Conservation (phyloP, 75 land plant species). For the Gnetum montanum region DNA sequence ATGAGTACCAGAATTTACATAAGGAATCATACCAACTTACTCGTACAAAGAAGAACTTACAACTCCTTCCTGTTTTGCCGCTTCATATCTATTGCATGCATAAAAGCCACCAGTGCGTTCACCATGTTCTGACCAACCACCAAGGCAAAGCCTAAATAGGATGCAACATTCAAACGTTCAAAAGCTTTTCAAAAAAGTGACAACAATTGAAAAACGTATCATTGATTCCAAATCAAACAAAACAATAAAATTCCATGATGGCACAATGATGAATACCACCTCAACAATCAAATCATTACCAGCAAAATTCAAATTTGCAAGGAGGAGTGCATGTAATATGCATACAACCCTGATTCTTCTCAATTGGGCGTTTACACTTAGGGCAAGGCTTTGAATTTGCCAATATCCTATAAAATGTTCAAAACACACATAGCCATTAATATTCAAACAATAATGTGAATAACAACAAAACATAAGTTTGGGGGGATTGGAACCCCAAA, state of each 20-base stretch:
- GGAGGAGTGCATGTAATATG: slow-evolving; percentile 95
- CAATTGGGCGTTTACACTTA: slow-evolving; percentile 94
- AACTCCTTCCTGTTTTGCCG: slow-evolving; percentile 96
- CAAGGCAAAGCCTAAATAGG: slow-evolving; percentile 82
- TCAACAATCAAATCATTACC: slow-evolving; percentile 34
- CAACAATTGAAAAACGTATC: too few relatives aligned
- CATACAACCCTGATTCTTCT: slow-evolving; percentile 97
- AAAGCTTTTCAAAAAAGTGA: neutral
- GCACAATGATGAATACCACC: neutral
- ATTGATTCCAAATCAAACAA: too few relatives aligned
- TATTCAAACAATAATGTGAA: too few relatives aligned
- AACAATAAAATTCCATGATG: neutral
- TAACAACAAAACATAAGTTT: neutral
- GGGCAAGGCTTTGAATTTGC: slow-evolving; percentile 98
- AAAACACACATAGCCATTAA: too few relatives aligned
- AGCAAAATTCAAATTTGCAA: slow-evolving; percentile 96
- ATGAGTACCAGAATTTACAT: too few relatives aligned
- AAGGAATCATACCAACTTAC: too few relatives aligned
- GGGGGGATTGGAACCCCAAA: neutral
- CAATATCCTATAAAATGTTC: slow-evolving; percentile 54
- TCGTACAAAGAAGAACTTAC: slow-evolving; percentile 35
- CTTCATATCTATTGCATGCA: slow-evolving; percentile 95
- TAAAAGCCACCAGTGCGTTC: slow-evolving; percentile 95
- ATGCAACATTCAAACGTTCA: neutral
- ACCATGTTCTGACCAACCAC: slow-evolving; percentile 96